A percentile compares a stretch with the other conserved stretches of the same genome.
Conservation (phyloP, 768 basidiomycete species). For the Hydnomerulius pinastri region DNA sequence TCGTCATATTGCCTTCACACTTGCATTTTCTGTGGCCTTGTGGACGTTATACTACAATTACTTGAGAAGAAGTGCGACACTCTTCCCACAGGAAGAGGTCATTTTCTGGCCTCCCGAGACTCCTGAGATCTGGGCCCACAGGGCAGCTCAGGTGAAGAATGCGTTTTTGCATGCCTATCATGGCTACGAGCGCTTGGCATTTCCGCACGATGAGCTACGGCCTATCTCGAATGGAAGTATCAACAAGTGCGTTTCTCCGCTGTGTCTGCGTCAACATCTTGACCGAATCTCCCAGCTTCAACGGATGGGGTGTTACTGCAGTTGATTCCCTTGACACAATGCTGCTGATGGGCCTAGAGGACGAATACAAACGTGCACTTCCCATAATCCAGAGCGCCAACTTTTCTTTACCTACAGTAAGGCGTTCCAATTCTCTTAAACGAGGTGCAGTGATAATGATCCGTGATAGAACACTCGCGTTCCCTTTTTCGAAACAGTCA, state of each 20-base stretch:
- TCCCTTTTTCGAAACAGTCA: constrained; percentile 84
- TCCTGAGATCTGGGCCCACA: constrained; percentile 47
- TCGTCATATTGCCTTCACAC: constrained; percentile 23
- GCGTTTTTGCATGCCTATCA: constrained; percentile 71
- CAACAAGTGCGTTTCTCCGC: constrained; percentile 48
- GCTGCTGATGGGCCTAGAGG: constrained; percentile 73
- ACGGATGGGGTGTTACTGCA: constrained; percentile 77
- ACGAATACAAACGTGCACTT: constrained; percentile 69
- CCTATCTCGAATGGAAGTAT: constrained; percentile 50
- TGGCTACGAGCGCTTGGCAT: constrained; percentile 62
- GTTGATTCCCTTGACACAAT: constrained; percentile 88
- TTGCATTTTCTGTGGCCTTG: constrained; percentile 10
- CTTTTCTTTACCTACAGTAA: constrained; percentile 50
- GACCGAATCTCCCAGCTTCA: constrained; percentile 51
- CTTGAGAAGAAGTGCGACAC: neutral
- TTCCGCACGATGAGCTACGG: constrained; percentile 61
- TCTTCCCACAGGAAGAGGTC: constrained; percentile 14
- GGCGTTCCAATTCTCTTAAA: constrained; percentile 10
- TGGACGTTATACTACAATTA: constrained; percentile 24
- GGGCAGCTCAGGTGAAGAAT: constrained; percentile 56
- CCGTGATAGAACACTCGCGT: constrained; percentile 31
- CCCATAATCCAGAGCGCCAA: constrained; percentile 49
- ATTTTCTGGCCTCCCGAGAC: constrained; percentile 28
- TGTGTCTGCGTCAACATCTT: neutral
- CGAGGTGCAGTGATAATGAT: neutral